Evolutionary conservation across 345 rosid genomes (phyloP), one percentile per base, ranked within the genome.

Genomic region (Citrus sp.): DNA sequence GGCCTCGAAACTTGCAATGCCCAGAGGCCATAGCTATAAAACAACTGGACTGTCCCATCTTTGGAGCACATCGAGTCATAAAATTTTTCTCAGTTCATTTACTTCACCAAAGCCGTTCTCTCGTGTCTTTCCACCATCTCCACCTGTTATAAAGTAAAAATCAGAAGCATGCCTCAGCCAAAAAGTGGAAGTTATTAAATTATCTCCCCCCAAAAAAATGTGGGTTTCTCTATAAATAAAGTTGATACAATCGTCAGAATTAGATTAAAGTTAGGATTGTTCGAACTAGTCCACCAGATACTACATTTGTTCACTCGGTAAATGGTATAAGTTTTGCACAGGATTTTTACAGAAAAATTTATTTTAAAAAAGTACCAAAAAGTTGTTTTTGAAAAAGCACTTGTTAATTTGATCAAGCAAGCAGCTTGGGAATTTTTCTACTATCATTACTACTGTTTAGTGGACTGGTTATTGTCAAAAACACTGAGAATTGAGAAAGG

Each of bases 41-140:
- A 61, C 51, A 49, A 42, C 78, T 55, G 67, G 73, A 59, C 7
- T 75, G 76, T 75, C 84, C 67, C 85, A 55, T 72, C 78, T 85
- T 80, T 77, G 40, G 27, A 80, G n/a, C 56, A 74, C 77, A 40
- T 18, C 12, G 6, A 38, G 18, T 0, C 21, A 21, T 40, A 34
- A 72, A 34, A 6, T 2, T 2, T 30, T 32, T 35, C 14, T 21
- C n/a, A 1, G 58, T 54, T 46, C 19, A 5, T 18, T 54, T 54
- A 0, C 51, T 54, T 54, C 58, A 54, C 58, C 88, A 92, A 84
- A 92, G 93, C 67, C 80, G 84, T 4, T 88, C 92, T 84, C 86
- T 87, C 73, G 68, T 85, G 84, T 90, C 97, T 66, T 81, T 84
- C 89, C 87, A 89, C 97, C 97, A 88, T 80, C 94, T 93, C 86